A percentile compares a stretch with the other conserved stretches of the same genome.
Evolutionary conservation across 2,329 filamentous ascomycete species (phyloP).

Genomic region (Penicillium italicum): DNA sequence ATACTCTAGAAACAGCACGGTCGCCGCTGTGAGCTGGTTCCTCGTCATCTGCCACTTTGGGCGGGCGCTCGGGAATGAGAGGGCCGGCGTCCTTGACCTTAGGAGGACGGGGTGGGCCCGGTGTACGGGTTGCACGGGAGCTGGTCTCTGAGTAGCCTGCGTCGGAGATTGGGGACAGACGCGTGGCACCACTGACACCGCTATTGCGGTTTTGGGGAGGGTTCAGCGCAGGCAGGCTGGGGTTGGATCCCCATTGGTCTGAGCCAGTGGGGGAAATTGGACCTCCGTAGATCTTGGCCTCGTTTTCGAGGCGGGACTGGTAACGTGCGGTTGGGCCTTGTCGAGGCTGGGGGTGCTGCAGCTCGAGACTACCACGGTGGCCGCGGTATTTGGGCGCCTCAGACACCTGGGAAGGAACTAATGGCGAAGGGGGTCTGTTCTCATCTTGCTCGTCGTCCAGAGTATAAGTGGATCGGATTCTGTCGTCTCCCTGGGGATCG

Average conservation of each 20-base stretch:
- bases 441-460: slow-evolving; percentile 40
- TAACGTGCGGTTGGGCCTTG: slow-evolving; percentile 60
- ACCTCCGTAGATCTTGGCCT: slow-evolving; percentile 53
- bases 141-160: slow-evolving; percentile 44
- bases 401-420: slow-evolving; percentile 57
- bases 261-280: slow-evolving; percentile 41
- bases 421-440: slow-evolving; percentile 56
- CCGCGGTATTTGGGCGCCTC: slow-evolving; percentile 62
- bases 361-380: slow-evolving; percentile 60
- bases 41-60: slow-evolving; percentile 38
- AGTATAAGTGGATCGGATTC: slow-evolving; percentile 43
- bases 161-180: slow-evolving; percentile 48
- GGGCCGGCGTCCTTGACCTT: slow-evolving; percentile 57
- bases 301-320: slow-evolving; percentile 58
- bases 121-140: slow-evolving; percentile 31
- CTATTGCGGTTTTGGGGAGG: slow-evolving; percentile 35
- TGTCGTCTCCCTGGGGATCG: slow-evolving; percentile 46
- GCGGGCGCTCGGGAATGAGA: slow-evolving; percentile 52
- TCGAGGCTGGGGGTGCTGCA: slow-evolving; percentile 63
- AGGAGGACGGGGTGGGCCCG: slow-evolving; percentile 49
- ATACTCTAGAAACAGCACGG: slow-evolving; percentile 40
- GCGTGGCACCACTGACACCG: slow-evolving; percentile 37
- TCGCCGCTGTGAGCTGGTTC: slow-evolving; percentile 38
- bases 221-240: slow-evolving; percentile 37
- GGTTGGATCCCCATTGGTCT: slow-evolving; percentile 46